Evolutionary conservation across 1,284 basidiomycete species (phyloP), one percentile per base, ranked within the genome.

Genomic region (Heterobasidion annosum): DNA sequence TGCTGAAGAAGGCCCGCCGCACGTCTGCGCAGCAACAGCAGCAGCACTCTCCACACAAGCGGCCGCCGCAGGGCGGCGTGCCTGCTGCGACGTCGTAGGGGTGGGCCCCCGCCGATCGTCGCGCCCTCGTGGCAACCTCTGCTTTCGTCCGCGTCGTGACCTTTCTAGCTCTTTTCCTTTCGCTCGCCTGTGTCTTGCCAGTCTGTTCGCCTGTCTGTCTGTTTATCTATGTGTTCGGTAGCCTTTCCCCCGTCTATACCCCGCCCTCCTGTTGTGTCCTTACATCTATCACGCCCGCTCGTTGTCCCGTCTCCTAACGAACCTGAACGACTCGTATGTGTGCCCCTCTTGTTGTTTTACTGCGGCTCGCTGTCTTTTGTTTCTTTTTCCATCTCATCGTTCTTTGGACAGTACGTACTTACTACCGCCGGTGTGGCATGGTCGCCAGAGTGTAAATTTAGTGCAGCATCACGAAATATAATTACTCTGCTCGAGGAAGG

Each of bases 1-100:
- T 60, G 33, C 37, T 58, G 25, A 54, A 50, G 35, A 58, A 61
- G 49, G 40, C 49, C 40, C 52, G 59, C 9, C 54, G 59, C 19
- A 46, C 46, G 51, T 58, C 53, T 9, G 59, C 42, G 43, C 58
- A 60, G 49, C 58, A 54, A 19, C 15, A 15, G 46, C 46, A 12
- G 46, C 12, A 25, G 25, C 25, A 25, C 5, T 25, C 25, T 25
- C 25, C 25, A 25, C 25, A 10, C 37, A 40, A 40, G 37, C 37
- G 37, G 37, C 10, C 37, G 37, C 37, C 37, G 7, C 37, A 40
- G 12, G n/a, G n/a, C n/a, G 37, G 37, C 7, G 25, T 25, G 42
- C 45, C 45, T 32, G 45, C 45, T 16, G 18, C 45, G 12, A 47
- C 25, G 6, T 16, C 45, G 45, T 16, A 32, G 45, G 18, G 18